phyloP scores from a whole-genome alignment of 257 asterid species.

The Coffea canephora region DNA sequence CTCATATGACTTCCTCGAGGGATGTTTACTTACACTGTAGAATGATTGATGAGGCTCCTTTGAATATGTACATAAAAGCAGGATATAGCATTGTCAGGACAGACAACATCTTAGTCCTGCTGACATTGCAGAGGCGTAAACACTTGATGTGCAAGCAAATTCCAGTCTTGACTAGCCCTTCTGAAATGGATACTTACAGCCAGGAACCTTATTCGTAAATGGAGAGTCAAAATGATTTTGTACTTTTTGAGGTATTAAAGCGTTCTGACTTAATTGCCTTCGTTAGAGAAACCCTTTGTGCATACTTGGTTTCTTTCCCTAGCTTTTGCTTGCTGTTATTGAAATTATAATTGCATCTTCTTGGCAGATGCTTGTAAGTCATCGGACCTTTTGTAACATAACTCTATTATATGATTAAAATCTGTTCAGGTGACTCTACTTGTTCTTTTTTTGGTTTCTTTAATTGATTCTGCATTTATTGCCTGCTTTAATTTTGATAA shows the following conservation, averaged over 20 bases:
- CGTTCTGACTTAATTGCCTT: neutral
- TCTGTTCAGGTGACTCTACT: neutral
- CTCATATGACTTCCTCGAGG: slow-evolving; percentile 63
- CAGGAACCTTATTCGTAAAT: slow-evolving; percentile 36
- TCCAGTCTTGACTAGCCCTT: slow-evolving; percentile 40
- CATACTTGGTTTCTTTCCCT: neutral
- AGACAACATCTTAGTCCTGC: slow-evolving; percentile 69
- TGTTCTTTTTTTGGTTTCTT: neutral
- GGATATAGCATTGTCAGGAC: slow-evolving; percentile 74
- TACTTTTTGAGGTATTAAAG: slow-evolving; percentile 33
- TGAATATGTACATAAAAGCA: slow-evolving; percentile 77
- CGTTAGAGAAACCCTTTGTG: neutral
- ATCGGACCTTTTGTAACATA: neutral
- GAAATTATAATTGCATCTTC: slow-evolving; percentile 6
- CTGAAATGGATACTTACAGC: slow-evolving; percentile 33
- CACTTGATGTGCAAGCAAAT: slow-evolving; percentile 83
- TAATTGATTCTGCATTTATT: neutral
- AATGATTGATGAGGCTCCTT: slow-evolving; percentile 77
- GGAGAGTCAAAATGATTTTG: slow-evolving; percentile 17
- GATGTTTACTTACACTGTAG: slow-evolving; percentile 91
- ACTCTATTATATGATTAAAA: neutral
- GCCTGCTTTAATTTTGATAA: neutral
- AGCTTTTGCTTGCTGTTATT: neutral
- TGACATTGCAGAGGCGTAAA: slow-evolving; percentile 82
- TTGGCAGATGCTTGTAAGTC: neutral